A percentile compares a stretch with the other conserved stretches of the same genome.
Evolutionary conservation across 2,329 filamentous ascomycete species (phyloP).

Genomic region (Didymella arachidicola): DNA sequence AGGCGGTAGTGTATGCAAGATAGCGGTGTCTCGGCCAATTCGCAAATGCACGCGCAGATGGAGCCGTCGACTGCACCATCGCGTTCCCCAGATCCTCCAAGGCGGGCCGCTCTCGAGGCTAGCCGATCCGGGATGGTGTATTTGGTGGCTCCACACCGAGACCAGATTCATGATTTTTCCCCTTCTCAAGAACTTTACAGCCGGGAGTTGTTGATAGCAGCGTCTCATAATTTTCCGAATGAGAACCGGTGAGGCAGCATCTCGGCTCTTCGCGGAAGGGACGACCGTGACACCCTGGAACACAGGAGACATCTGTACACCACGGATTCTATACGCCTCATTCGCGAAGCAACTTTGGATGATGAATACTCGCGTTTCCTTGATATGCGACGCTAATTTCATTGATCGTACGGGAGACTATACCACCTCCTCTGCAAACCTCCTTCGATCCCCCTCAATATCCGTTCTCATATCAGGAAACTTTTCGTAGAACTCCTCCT

Average conservation of each 20-base stretch:
- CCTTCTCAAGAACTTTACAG: not conserved
- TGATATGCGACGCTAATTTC: not conserved
- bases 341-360: not conserved
- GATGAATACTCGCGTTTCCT: not conserved
- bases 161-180: not conserved
- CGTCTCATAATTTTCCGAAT: not conserved
- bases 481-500: slow-evolving; percentile 34
- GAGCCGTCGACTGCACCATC: not conserved
- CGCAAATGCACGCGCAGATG: not conserved
- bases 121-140: not conserved
- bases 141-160: not conserved
- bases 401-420: not conserved
- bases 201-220: not conserved
- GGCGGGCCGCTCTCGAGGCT: slow-evolving; percentile 1
- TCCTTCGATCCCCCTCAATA: slow-evolving; percentile 41
- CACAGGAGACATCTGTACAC: not conserved
- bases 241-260: not conserved
- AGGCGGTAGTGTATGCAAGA: not conserved
- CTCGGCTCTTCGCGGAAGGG: not conserved
- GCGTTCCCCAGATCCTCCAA: slow-evolving; percentile 3
- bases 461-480: slow-evolving; percentile 43
- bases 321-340: not conserved
- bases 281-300: not conserved
- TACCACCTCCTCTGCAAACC: slow-evolving; percentile 16
- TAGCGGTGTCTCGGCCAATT: not conserved